Evolutionary conservation across 495 filamentous ascomycete species (phyloP).

Genomic region (Penicillium mononematosum): DNA sequence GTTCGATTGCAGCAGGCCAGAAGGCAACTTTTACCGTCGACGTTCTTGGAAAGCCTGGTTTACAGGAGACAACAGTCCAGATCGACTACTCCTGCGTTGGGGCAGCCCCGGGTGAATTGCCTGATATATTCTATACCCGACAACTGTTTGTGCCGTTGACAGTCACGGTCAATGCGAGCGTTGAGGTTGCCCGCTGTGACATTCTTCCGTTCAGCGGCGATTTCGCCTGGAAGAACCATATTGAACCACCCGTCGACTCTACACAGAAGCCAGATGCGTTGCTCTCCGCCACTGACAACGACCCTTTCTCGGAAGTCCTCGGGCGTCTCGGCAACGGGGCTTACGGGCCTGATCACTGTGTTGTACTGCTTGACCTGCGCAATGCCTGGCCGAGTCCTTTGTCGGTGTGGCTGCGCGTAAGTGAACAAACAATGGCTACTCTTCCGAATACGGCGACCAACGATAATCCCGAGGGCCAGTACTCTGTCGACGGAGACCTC

Average conservation of each 20-base stretch:
- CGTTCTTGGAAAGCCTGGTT: constrained; percentile 77
- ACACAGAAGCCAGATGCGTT: constrained; percentile 15
- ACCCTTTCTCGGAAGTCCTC: constrained; percentile 43
- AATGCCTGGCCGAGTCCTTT: constrained; percentile 85
- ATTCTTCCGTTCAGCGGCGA: constrained; percentile 66
- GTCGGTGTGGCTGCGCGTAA: constrained; percentile 54
- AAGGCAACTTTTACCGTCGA: constrained; percentile 77
- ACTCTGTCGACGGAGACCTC: constrained; percentile 58
- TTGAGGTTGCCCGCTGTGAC: constrained; percentile 76
- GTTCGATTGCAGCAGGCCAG: constrained; percentile 65
- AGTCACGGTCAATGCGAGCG: constrained; percentile 85
- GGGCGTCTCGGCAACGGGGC: constrained; percentile 39
- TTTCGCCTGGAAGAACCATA: constrained; percentile 52
- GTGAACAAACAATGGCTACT: constrained; percentile 26
- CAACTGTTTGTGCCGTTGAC: constrained; percentile 79
- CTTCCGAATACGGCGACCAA: constrained; percentile 5
- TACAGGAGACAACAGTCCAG: constrained; percentile 78
- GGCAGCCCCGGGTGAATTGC: constrained; percentile 57
- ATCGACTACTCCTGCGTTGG: constrained; percentile 79
- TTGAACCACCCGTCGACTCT: constrained; percentile 17
- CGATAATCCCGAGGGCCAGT: constrained; percentile 27
- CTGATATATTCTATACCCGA: constrained; percentile 78
- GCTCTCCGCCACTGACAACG: constrained; percentile 24
- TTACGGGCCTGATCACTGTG: constrained; percentile 64
- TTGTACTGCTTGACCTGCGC: constrained; percentile 78